Conservation (phyloP, 2,329 filamentous ascomycete species). For the Arthrobotrys pseudoclavata region DNA sequence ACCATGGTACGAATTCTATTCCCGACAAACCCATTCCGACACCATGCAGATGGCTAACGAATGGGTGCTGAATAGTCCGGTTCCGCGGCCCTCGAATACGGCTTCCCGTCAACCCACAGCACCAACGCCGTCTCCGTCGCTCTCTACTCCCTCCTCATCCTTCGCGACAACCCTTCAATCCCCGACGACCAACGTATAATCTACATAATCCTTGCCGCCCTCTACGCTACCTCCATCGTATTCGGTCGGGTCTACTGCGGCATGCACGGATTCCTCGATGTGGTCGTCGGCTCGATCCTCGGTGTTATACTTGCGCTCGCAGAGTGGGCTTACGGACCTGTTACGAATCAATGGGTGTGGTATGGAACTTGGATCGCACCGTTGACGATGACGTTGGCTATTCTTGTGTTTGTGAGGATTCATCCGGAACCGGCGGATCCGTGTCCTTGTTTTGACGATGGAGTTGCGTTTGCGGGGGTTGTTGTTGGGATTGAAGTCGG, state of each 20-base stretch:
- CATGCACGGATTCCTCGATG: slow-evolving; percentile 97
- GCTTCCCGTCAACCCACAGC: slow-evolving; percentile 96
- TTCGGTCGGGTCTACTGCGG: slow-evolving; percentile 94
- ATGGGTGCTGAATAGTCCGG: slow-evolving; percentile 72
- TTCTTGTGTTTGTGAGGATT: slow-evolving; percentile 77
- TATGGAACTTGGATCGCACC: slow-evolving; percentile 61
- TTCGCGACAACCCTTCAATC: slow-evolving; percentile 74
- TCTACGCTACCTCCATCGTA: slow-evolving; percentile 90
- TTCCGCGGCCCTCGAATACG: slow-evolving; percentile 93
- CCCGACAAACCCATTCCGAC: neutral
- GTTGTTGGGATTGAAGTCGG: slow-evolving; percentile 86
- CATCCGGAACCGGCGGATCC: slow-evolving; percentile 97
- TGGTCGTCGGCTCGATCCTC: slow-evolving; percentile 82
- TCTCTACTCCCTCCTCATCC: slow-evolving; percentile 80
- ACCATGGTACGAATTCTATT: slow-evolving; percentile 74
- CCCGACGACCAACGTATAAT: slow-evolving; percentile 72
- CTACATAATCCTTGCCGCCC: slow-evolving; percentile 79
- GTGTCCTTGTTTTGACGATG: slow-evolving; percentile 97
- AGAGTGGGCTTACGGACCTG: slow-evolving; percentile 71
- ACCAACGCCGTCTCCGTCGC: slow-evolving; percentile 97
- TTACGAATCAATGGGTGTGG: slow-evolving; percentile 61
- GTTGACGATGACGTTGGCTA: slow-evolving; percentile 45
- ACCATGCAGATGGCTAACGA: slow-evolving; percentile 8
- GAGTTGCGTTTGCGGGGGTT: slow-evolving; percentile 90
- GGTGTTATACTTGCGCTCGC: slow-evolving; percentile 76